These are phyloP conservation scores for Monosporascus sp. DNA, from an alignment of 2,329 filamentous ascomycete species.

Conservation along the genomic window DNA sequence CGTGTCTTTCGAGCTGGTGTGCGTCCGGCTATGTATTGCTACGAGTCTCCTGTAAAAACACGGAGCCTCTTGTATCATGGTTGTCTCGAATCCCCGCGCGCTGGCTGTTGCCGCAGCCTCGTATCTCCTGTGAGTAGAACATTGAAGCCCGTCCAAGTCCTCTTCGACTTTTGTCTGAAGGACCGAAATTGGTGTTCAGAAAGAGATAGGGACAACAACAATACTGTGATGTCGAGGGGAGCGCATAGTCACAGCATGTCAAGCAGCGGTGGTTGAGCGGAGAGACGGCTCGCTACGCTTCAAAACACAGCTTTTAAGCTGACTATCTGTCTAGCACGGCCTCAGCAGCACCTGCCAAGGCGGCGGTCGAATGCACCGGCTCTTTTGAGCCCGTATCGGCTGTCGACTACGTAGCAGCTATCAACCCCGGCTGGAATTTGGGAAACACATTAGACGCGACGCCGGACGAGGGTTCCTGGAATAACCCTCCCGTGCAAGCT, in stretches of 20 bases:
- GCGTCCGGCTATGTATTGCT: too few relatives aligned
- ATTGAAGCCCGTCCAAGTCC: background rate
- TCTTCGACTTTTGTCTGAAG: background rate
- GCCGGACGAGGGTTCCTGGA: constrained; percentile 53
- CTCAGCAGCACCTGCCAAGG: background rate
- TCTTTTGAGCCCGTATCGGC: constrained; percentile 42
- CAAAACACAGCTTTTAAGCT: background rate
- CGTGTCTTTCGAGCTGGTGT: too few relatives aligned
- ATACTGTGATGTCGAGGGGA: too few relatives aligned
- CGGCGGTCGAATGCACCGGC: constrained; percentile 28
- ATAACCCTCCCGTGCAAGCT: constrained; percentile 45
- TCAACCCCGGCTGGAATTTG: constrained; percentile 56
- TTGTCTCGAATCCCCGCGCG: background rate
- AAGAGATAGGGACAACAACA: too few relatives aligned
- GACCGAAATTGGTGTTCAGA: too few relatives aligned
- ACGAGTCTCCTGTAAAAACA: too few relatives aligned
- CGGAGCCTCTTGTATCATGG: background rate
- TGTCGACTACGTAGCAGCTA: constrained; percentile 36
- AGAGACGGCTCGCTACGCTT: too few relatives aligned
- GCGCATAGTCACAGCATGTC: too few relatives aligned
- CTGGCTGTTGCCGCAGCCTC: background rate
- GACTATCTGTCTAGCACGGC: background rate
- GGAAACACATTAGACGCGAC: constrained; percentile 55
- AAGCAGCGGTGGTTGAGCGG: too few relatives aligned
- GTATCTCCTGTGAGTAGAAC: background rate